Conservation (phyloP, 768 basidiomycete genomes). For the Termitomyces heimii region DNA sequence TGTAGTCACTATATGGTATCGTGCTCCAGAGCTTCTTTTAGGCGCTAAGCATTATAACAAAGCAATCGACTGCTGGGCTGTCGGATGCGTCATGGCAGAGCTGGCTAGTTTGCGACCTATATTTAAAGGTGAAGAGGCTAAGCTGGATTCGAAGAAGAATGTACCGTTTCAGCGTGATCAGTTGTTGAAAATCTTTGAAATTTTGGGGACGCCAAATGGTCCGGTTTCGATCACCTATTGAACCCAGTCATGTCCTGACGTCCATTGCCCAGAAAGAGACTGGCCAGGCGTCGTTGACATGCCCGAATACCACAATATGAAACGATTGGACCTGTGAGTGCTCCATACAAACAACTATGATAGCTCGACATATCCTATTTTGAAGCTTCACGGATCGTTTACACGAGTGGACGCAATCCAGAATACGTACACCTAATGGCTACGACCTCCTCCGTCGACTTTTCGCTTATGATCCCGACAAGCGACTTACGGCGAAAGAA, state of each 20-base stretch:
- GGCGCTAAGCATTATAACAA: slow-evolving; percentile 98
- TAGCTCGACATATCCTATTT: background rate
- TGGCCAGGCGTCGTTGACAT: slow-evolving; percentile 86
- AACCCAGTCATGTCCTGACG: background rate
- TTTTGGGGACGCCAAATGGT: slow-evolving; percentile 87
- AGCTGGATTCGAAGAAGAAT: slow-evolving; percentile 94
- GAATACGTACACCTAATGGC: slow-evolving; percentile 55
- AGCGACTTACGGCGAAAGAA: slow-evolving; percentile 74
- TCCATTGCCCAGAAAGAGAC: slow-evolving; percentile 52
- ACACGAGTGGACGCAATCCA: slow-evolving; percentile 67
- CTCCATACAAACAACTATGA: background rate
- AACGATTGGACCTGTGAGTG: slow-evolving; percentile 66
- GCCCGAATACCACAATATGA: slow-evolving; percentile 85
- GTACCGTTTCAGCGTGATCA: slow-evolving; percentile 97
- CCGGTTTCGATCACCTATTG: slow-evolving; percentile 16
- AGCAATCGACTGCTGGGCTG: slow-evolving; percentile 95
- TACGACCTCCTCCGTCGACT: slow-evolving; percentile 82
- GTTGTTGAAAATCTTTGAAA: slow-evolving; percentile 92
- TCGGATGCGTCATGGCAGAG: slow-evolving; percentile 97
- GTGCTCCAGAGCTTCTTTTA: slow-evolving; percentile 92
- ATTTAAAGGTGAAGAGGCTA: slow-evolving; percentile 99
- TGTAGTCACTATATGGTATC: slow-evolving; percentile 99
- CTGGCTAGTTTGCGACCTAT: slow-evolving; percentile 90
- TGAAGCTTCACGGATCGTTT: slow-evolving; percentile 51
- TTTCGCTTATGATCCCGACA: slow-evolving; percentile 89